phyloP scores from a whole-genome alignment of 495 filamentous ascomycete species.

The Penicillium macrosclerotiorum region DNA sequence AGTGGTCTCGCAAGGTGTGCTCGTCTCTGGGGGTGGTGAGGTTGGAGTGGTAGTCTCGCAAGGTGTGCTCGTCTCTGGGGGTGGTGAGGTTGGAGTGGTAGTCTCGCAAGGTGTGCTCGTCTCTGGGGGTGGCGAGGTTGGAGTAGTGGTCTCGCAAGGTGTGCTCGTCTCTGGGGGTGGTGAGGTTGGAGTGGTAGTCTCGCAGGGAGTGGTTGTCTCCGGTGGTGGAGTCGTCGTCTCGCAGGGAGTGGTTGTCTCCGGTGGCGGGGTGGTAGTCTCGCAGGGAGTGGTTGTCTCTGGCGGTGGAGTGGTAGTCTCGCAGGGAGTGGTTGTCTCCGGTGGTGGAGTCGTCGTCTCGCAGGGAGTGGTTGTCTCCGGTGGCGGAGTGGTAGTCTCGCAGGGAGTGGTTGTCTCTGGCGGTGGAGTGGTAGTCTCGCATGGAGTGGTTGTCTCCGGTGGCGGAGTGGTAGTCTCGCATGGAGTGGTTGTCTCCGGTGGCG shows the following conservation, averaged over 20 bases:
- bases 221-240: conserved; percentile 1
- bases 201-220: conserved; percentile 9
- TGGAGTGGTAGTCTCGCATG: conserved; percentile 12
- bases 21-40: neutral
- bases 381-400: conserved; percentile 8
- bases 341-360: conserved; percentile 10
- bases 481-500: conserved; percentile 5
- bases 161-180: conserved; percentile 2
- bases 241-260: conserved; percentile 1
- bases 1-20: conserved; percentile 10
- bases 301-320: conserved; percentile 10
- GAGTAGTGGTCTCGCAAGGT: conserved; percentile 10
- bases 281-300: neutral
- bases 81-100: neutral
- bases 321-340: conserved; percentile 7
- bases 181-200: conserved; percentile 4
- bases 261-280: conserved; percentile 4
- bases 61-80: conserved; percentile 4
- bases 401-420: conserved; percentile 8
- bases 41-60: conserved; percentile 7
- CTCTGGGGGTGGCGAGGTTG: neutral
- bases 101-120: conserved; percentile 8
- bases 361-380: neutral
- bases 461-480: conserved; percentile 18
- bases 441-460: conserved; percentile 7